Base-by-base conservation (phyloP, 805 yeast genomes). In the Isabelozyma pseudorhagii region DNA sequence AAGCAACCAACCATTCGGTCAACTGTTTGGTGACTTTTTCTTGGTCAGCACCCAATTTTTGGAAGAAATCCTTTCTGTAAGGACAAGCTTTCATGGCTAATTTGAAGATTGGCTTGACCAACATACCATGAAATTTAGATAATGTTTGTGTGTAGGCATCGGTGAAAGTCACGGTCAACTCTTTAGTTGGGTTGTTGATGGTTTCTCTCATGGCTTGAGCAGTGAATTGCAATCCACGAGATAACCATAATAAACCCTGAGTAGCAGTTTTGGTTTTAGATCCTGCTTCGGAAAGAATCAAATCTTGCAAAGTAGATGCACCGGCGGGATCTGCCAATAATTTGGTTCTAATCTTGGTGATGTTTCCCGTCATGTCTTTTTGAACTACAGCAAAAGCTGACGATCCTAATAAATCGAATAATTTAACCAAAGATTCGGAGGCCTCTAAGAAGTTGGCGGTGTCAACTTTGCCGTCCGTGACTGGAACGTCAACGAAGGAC, bases 11-110 rank as follows among this genome's bases (percentile, higher is more conserved):
- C 97, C 97, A 90, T 31, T 61, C 80, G 47, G 65, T 71, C 61
- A 91, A 75, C 69, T 90, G 91, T 53, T 69, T 74, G 38, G 68
- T 59, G 18, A 91, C 96, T 62, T 79, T 80, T 34, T 72, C 84
- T 65, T 83, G 86, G 66, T 86, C 90, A 18, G 78, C 77, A 50
- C 97, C 97, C 59, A 90, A 79, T 74, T 89, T 90, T 51, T 68
- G 84, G 62, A 89, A 90, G 64, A 90, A 88, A 63, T 84, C 96
- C 66, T 81, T 83, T 74, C 96, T 82, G 71, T 89, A 91, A 10
- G 97, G 97, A 69, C 96, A 89, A 1, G 96, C 96, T 69, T 87
- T 88, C 97, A 90, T 91, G 45, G 97, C 97, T 66, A 91, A 78
- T 72, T 89, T 89, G 81, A 90, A 90, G 47, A 91, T 83, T 27